phyloP scores from a whole-genome alignment of 2,329 filamentous ascomycete species.

The Mycogone perniciosa region DNA sequence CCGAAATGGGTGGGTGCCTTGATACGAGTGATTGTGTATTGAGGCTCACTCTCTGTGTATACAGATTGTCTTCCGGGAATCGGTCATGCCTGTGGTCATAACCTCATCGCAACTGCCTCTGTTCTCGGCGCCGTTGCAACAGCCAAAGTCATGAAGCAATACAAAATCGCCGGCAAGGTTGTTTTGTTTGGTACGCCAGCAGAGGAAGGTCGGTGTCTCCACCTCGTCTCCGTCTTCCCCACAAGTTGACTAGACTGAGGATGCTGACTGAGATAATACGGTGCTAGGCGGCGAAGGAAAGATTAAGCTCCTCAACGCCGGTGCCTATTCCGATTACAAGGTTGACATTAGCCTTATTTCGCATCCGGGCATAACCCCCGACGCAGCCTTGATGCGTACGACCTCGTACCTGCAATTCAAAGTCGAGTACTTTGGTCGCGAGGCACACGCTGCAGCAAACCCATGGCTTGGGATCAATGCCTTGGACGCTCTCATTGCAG shows the following conservation, averaged over 20 bases:
- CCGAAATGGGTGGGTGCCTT: constrained; percentile 25
- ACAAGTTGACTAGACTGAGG: neutral
- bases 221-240: neutral
- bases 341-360: constrained; percentile 19
- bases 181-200: constrained; percentile 45
- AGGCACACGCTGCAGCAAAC: constrained; percentile 48
- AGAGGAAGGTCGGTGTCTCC: constrained; percentile 24
- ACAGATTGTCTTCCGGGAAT: constrained; percentile 42
- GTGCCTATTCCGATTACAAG: constrained; percentile 26
- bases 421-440: constrained; percentile 47
- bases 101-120: constrained; percentile 44
- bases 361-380: constrained; percentile 28
- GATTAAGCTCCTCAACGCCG: constrained; percentile 36
- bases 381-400: constrained; percentile 44
- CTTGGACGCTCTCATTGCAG: constrained; percentile 47
- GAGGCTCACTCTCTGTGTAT: neutral
- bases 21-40: neutral
- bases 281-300: constrained; percentile 38
- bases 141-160: constrained; percentile 35
- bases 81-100: constrained; percentile 50
- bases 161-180: constrained; percentile 37
- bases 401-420: constrained; percentile 44
- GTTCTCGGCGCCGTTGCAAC: constrained; percentile 41
- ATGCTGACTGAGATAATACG: neutral
- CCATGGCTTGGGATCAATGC: constrained; percentile 55